A percentile compares a stretch with the other conserved stretches of the same genome.
Conservation (phyloP, 75 land plant genomes). For the Pinus tabuliformis region DNA sequence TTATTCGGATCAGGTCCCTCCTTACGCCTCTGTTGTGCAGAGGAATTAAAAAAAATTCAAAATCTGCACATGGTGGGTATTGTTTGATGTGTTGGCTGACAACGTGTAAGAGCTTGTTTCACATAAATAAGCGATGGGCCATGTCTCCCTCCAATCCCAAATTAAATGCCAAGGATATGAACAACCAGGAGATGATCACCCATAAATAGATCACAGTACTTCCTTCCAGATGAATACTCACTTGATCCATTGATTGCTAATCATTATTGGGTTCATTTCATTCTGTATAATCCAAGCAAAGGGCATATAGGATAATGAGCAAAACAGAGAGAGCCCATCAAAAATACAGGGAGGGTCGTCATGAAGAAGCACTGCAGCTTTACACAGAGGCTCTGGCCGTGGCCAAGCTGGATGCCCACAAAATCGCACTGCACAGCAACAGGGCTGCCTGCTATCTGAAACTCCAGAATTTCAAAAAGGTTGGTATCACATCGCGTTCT, state of each 20-base stretch:
- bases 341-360: slow-evolving; percentile 74
- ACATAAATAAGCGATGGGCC: too few species aligned
- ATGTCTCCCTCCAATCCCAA: too few species aligned
- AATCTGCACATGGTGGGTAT: too few species aligned
- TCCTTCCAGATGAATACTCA: not conserved
- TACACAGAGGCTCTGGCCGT: slow-evolving; percentile 77
- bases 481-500: slow-evolving; percentile 1
- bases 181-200: too few species aligned
- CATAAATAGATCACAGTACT: too few species aligned
- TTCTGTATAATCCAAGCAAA: not conserved
- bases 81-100: too few species aligned
- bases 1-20: too few species aligned
- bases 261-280: not conserved
- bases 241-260: not conserved
- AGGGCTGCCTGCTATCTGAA: slow-evolving; percentile 93
- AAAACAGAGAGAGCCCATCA: slow-evolving; percentile 87
- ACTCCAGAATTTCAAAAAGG: slow-evolving; percentile 80
- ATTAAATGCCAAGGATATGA: too few species aligned
- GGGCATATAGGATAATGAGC: not conserved
- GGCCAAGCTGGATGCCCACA: slow-evolving; percentile 74
- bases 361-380: slow-evolving; percentile 68
- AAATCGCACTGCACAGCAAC: slow-evolving; percentile 90
- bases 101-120: too few species aligned
- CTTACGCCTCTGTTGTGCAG: too few species aligned
- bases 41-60: too few species aligned